A percentile compares a stretch with the other conserved stretches of the same genome.
phyloP scores from a whole-genome alignment of 2,329 filamentous ascomycete genomes.

The Proliferodiscus dingleyae region DNA sequence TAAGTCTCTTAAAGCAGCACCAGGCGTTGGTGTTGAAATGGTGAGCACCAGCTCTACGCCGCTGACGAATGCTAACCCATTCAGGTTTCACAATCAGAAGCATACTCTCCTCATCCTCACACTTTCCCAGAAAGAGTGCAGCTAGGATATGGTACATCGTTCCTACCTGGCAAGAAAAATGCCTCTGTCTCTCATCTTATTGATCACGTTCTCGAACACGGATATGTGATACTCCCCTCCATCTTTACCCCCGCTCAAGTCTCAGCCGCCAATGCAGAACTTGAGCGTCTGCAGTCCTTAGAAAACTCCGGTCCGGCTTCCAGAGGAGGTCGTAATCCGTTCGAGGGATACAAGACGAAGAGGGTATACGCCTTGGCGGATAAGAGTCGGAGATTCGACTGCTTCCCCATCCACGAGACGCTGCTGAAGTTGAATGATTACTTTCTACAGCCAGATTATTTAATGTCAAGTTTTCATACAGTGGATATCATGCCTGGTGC shows the following conservation, averaged over 20 bases:
- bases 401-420: slow-evolving; percentile 35
- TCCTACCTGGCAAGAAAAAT: slow-evolving; percentile 26
- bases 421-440: slow-evolving; percentile 37
- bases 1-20: background rate
- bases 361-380: slow-evolving; percentile 37
- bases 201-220: slow-evolving; percentile 31
- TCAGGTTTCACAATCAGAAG: background rate
- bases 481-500: slow-evolving; percentile 36
- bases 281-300: slow-evolving; percentile 28
- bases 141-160: slow-evolving; percentile 27
- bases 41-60: background rate
- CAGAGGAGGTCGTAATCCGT: slow-evolving; percentile 32
- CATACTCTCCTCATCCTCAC: background rate
- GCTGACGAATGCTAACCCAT: background rate
- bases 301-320: slow-evolving; percentile 29
- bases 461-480: slow-evolving; percentile 35
- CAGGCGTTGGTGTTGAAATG: too few species aligned
- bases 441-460: slow-evolving; percentile 35
- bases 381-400: slow-evolving; percentile 36
- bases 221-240: slow-evolving; percentile 36
- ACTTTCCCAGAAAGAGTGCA: slow-evolving; percentile 17
- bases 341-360: slow-evolving; percentile 36
- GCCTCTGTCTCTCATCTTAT: slow-evolving; percentile 26
- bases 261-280: slow-evolving; percentile 31
- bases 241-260: slow-evolving; percentile 32